Base-by-base conservation (phyloP, 75 land plant genomes). In the Selaginella tamariscina region DNA sequence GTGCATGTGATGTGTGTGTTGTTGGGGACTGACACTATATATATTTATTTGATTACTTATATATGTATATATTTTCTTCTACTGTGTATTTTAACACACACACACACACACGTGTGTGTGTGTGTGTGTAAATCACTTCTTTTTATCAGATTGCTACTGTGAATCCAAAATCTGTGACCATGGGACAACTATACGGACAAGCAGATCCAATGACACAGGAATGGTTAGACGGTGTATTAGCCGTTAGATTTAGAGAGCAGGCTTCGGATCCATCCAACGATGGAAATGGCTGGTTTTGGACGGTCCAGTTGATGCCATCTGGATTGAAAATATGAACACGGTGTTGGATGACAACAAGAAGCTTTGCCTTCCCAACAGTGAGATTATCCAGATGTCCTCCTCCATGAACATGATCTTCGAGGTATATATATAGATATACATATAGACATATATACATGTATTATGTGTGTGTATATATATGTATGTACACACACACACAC, bases 361-460 rank as follows among this genome's bases (percentile, higher is more conserved):
- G 31, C 75, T 77, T 0, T 73, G 75, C 31, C 75, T 77, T 68
- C 79, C 79, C 0, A 77, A 77, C 29, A 72, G 75, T 68, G 79
- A 77, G 32, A 77, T 77, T 30, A 77, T 77, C 54, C 79, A 77
- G 33, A 77, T 77, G 79, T 72, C 79, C 0, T 72, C 79, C 31
- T 72, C 79, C 0, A 77, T 77, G 75, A 77, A 77, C 60, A 77
- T 77, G 75, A 77, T 73, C 29, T 77, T 77, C 64, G 79, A 77
- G 75, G 75, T 77, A 30, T 30, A 24, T 39, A 5, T 39, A 5
- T 39, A 39, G 49, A 15, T 15, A 5, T 39, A 5, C 49, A 39
- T 5, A 39, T 39, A 15, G 49, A n/a, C n/a, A 32, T 27, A 32
- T 11, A 11, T 11, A 29, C 23, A 18, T 15, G 21, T 60, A 15